Conservation (phyloP, 2,329 filamentous ascomycete genomes). For the Trichoderma breve region DNA sequence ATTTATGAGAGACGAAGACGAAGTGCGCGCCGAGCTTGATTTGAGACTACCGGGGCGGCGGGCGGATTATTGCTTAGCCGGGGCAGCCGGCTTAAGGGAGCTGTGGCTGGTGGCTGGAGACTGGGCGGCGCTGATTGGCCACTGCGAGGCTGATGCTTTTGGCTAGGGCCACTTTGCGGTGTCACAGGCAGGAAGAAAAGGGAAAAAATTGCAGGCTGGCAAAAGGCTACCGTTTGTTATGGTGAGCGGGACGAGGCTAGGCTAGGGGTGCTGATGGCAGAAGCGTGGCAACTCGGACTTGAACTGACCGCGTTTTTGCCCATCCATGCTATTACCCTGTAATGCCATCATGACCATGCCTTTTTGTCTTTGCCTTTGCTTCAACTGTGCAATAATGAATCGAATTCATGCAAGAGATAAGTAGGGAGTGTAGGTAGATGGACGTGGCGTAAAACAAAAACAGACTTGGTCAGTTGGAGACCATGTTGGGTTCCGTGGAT, state of each 20-base stretch:
- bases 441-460: not conserved
- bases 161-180: conserved; percentile 17
- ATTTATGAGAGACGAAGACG: conserved; percentile 45
- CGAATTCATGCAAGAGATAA: not conserved
- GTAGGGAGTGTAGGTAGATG: not conserved
- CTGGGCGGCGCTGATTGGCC: not conserved
- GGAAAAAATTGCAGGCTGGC: not conserved
- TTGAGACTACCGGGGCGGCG: conserved; percentile 40
- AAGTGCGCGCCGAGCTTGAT: conserved; percentile 36
- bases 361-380: not conserved
- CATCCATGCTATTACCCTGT: not conserved
- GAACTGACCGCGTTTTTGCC: conserved; percentile 18
- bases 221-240: conserved; percentile 2
- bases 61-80: conserved; percentile 32
- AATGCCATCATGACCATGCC: not conserved
- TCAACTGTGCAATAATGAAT: not conserved
- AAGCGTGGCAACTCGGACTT: too few species aligned
- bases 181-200: not conserved
- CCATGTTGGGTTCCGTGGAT: conserved; percentile 1
- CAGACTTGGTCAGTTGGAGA: not conserved
- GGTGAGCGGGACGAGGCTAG: conserved; percentile 12
- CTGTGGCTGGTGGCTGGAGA: conserved; percentile 20
- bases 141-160: not conserved
- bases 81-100: conserved; percentile 18
- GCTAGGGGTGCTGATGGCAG: not conserved